A percentile compares a stretch with the other conserved stretches of the same genome.
These are phyloP conservation scores for Boletales sp. DNA, from an alignment of 768 basidiomycete species.

Conservation along the genomic window DNA sequence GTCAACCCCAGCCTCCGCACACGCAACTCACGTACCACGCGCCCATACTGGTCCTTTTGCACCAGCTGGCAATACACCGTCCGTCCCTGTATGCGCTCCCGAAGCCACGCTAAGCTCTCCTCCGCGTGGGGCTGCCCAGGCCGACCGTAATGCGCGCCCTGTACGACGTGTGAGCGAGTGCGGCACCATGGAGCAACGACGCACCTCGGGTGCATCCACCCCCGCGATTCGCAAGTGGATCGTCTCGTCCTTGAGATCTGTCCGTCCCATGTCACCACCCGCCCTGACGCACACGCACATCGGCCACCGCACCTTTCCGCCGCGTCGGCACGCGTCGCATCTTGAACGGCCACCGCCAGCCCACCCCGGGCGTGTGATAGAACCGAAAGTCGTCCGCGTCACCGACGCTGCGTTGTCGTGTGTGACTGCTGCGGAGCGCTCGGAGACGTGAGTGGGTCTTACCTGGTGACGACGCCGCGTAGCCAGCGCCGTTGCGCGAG, in stretches of 20 bases:
- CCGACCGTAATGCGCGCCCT: constrained; percentile 85
- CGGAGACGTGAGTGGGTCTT: background rate
- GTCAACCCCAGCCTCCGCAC: too few species aligned
- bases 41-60: constrained; percentile 77
- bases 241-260: constrained; percentile 77
- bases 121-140: constrained; percentile 67
- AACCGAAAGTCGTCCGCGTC: constrained; percentile 84
- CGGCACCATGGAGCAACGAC: background rate
- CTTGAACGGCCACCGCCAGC: constrained; percentile 73
- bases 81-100: constrained; percentile 49
- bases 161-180: background rate
- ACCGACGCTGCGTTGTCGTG: constrained; percentile 55
- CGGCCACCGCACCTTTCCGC: constrained; percentile 45
- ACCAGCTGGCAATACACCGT: constrained; percentile 69
- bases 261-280: background rate
- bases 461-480: constrained; percentile 81
- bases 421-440: background rate
- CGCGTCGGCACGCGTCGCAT: constrained; percentile 59
- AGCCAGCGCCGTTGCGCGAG: constrained; percentile 62
- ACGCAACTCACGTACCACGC: constrained; percentile 53
- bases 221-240: constrained; percentile 87
- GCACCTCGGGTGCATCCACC: constrained; percentile 89
- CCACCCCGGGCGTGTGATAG: constrained; percentile 79
- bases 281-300: background rate
- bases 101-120: constrained; percentile 79